Evolutionary conservation across 495 filamentous ascomycete genomes (phyloP).

Genomic region (Acidiella bohemica): DNA sequence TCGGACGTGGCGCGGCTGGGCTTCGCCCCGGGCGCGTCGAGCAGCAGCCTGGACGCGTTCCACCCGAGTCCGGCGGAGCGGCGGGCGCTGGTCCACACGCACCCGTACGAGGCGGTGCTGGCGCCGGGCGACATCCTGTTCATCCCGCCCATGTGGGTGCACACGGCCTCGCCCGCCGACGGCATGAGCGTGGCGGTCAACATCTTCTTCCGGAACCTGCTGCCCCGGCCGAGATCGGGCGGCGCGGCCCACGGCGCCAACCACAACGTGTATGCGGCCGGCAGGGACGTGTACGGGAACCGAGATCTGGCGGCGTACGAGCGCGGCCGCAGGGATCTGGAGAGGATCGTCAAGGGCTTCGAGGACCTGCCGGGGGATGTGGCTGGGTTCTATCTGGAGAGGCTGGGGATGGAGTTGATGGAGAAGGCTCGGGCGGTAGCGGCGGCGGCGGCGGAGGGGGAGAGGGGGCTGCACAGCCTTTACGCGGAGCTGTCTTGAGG

Average conservation of each 20-base stretch:
- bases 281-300: slow-evolving; percentile 79
- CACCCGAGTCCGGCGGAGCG: slow-evolving; percentile 25
- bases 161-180: slow-evolving; percentile 54
- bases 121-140: slow-evolving; percentile 63
- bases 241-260: no score
- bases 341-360: slow-evolving; percentile 54
- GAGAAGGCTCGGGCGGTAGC: slow-evolving; percentile 19
- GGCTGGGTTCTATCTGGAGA: slow-evolving; percentile 58
- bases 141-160: slow-evolving; percentile 70
- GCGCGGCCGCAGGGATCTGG: slow-evolving; percentile 58
- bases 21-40: slow-evolving; percentile 65
- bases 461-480: slow-evolving; percentile 6
- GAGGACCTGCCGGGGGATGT: slow-evolving; percentile 51
- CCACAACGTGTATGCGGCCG: slow-evolving; percentile 49
- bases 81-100: slow-evolving; percentile 39
- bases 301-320: slow-evolving; percentile 75
- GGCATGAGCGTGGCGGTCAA: slow-evolving; percentile 64
- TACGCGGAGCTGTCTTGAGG: slow-evolving; percentile 11
- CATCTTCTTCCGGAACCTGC: slow-evolving; percentile 67
- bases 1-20: slow-evolving; percentile 53
- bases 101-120: slow-evolving; percentile 53
- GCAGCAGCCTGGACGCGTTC: slow-evolving; percentile 63
- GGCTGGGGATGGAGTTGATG: slow-evolving; percentile 57
- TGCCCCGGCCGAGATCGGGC: no score
- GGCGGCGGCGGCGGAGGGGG: slow-evolving; percentile 1